Evolutionary conservation across 1,139 yeast genomes (phyloP), one percentile per base, ranked within the genome.

Genomic region (Eremothecium coryli): DNA sequence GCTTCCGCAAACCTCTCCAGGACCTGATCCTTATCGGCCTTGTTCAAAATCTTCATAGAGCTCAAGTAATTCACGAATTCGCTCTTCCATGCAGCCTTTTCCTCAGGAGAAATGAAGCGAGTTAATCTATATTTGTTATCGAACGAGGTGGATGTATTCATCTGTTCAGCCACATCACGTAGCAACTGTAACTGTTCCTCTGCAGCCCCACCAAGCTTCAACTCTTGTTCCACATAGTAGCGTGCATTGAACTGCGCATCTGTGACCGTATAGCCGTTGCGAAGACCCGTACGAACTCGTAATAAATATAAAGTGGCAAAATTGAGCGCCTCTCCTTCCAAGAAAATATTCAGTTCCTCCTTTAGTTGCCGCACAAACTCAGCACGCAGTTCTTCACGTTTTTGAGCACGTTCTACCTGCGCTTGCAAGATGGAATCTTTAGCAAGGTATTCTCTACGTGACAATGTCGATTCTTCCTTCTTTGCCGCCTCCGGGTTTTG

Each of bases 211-310:
- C 65, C 56, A 40, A 81, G 62, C 36, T 66, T 63, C 31, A 69
- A 49, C 31, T 70, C 71, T 44, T 71, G 71, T n/a, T 68, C 48
- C 39, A 66, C 55, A 46, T 68, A 68, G 57, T 58, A 71, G 13
- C 74, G 68, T 2, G 80, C 69, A 43, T 78, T 81, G 31, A 62
- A 62, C 39, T 65, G 65, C 8, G 88, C 76, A 34, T 80, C 84
- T 29, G 64, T 66, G n/a, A 64, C 44, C 1, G 61, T 37, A 37
- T 73, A 69, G 15, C 73, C 77, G 39, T 70, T 72, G 46, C 65
- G 65, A 33, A 73, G 39, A 38, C 62, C 69, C 31, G 68, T 66
- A 44, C 66, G 68, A 32, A 81, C 62, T 23, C 66, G 61, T 12
- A 70, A 56, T 35, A 82, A 60, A 51, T 90, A 72, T 25, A 60